phyloP scores from a whole-genome alignment of 1,139 yeast species.

The Sugiyamaella paludigena region DNA sequence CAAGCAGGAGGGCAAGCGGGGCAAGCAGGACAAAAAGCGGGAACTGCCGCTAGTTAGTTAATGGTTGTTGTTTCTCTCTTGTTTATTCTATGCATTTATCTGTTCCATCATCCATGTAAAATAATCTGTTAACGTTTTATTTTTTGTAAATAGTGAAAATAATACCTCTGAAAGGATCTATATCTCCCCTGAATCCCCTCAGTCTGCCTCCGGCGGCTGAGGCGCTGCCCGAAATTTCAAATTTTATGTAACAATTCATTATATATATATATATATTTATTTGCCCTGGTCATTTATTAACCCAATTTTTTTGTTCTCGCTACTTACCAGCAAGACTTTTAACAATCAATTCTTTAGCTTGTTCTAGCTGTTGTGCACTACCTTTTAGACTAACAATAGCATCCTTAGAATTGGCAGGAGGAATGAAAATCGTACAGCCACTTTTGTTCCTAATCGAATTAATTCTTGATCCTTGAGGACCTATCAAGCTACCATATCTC shows the following conservation, averaged over 20 bases:
- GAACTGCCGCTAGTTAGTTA: slow-evolving; percentile 3
- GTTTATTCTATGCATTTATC: background rate
- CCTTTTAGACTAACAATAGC: slow-evolving; percentile 36
- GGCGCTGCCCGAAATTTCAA: background rate
- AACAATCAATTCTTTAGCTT: slow-evolving; percentile 43
- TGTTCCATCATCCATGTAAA: background rate
- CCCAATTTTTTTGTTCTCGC: no score
- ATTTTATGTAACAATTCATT: slow-evolving; percentile 3
- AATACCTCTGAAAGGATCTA: background rate
- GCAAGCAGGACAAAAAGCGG: slow-evolving; percentile 4
- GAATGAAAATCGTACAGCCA: slow-evolving; percentile 61
- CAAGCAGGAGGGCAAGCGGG: slow-evolving; percentile 11
- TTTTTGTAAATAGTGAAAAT: slow-evolving; percentile 3
- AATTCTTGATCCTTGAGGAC: slow-evolving; percentile 72
- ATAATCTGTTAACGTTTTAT: background rate
- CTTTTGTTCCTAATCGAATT: slow-evolving; percentile 59
- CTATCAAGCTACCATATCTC: slow-evolving; percentile 60
- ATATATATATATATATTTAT: background rate
- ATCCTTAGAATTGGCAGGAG: slow-evolving; percentile 52
- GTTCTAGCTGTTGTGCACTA: slow-evolving; percentile 45
- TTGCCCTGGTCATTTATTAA: background rate
- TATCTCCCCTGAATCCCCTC: background rate
- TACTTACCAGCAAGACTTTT: slow-evolving; percentile 8
- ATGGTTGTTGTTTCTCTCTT: background rate
- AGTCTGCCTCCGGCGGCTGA: slow-evolving; percentile 1